phyloP scores from a whole-genome alignment of 345 rosid species.

The Euphorbia lathyris region DNA sequence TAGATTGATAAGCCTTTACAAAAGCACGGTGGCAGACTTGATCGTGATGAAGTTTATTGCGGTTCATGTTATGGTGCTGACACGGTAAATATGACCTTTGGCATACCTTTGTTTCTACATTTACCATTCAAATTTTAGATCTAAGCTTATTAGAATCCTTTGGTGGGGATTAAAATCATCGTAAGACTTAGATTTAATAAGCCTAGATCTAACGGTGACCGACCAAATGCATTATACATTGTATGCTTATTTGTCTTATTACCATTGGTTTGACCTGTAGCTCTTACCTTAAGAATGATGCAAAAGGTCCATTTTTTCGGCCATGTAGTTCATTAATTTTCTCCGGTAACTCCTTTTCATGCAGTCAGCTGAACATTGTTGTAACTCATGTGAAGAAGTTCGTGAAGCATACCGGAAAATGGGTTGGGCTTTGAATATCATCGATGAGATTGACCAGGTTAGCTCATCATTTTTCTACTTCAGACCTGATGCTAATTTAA shows the following conservation, averaged over 20 bases:
- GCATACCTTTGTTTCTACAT: background rate
- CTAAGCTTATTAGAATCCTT: too few relatives aligned
- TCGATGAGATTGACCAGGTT: conserved; percentile 33
- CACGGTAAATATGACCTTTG: conserved; percentile 18
- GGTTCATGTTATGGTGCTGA: conserved; percentile 37
- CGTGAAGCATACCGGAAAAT: conserved; percentile 29
- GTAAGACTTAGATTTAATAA: too few relatives aligned
- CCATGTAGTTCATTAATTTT: conserved; percentile 1
- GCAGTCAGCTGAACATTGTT: conserved; percentile 34
- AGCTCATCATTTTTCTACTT: background rate
- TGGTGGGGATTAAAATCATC: too few relatives aligned
- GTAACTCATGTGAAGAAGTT: conserved; percentile 33
- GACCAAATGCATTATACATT: too few relatives aligned
- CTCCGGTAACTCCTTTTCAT: background rate
- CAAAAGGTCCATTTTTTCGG: background rate
- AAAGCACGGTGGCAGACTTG: conserved; percentile 35
- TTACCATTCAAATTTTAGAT: background rate
- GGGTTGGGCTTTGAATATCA: conserved; percentile 30
- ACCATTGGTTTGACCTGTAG: background rate
- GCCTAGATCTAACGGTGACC: too few relatives aligned
- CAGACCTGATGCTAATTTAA: background rate
- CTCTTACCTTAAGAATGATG: background rate
- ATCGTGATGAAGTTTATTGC: conserved; percentile 25
- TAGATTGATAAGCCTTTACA: conserved; percentile 37
- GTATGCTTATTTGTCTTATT: too few relatives aligned